These are phyloP conservation scores for Emmonsia crescens DNA, from an alignment of 2,329 filamentous ascomycete species.

Conservation along the genomic window DNA sequence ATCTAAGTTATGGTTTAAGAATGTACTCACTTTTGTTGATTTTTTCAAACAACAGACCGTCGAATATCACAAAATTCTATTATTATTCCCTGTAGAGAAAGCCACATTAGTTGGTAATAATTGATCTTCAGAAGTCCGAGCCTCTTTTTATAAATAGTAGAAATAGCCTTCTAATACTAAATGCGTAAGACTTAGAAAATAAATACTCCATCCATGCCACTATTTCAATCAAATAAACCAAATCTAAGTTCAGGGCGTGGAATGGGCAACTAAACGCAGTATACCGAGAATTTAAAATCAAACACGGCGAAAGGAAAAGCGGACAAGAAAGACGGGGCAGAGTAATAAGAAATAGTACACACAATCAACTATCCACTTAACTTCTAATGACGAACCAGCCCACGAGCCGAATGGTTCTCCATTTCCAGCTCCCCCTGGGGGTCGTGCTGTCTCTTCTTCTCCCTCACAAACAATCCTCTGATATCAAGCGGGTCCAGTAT, in stretches of 20 bases:
- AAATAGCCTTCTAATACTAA: neutral
- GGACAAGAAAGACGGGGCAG: neutral
- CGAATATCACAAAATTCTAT: neutral
- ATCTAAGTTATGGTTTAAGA: neutral
- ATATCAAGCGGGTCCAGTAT: constrained; percentile 9
- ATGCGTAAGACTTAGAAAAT: neutral
- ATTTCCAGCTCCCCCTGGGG: neutral
- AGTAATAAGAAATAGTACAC: neutral
- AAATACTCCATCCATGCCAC: neutral
- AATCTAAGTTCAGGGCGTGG: neutral
- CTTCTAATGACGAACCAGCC: neutral
- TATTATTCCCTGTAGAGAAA: neutral
- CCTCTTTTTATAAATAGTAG: neutral
- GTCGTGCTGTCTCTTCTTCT: neutral
- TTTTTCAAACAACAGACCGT: neutral
- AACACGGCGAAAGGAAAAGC: too few relatives aligned
- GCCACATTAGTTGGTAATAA: neutral
- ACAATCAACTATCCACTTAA: neutral
- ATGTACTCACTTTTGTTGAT: neutral
- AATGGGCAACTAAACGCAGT: neutral
- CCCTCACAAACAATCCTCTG: constrained; percentile 5
- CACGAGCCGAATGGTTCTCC: neutral
- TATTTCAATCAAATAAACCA: neutral
- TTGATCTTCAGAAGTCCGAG: neutral
- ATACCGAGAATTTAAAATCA: too few relatives aligned